Evolutionary conservation across 2,329 filamentous ascomycete genomes (phyloP).

Genomic region (Penicillium sp.): DNA sequence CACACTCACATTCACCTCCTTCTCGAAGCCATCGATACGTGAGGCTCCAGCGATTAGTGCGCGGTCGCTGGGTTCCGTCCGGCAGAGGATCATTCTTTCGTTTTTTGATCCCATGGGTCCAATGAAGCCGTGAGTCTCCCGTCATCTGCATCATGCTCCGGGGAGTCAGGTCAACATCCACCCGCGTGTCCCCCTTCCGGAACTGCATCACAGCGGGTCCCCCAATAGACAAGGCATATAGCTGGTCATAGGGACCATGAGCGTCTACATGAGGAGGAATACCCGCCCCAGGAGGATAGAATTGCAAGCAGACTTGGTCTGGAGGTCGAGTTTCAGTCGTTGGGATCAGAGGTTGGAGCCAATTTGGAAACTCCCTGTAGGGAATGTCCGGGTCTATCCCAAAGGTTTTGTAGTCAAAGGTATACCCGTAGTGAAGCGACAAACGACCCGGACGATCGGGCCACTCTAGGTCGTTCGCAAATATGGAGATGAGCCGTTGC

Average conservation of each 20-base stretch:
- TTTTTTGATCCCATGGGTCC: conserved; percentile 52
- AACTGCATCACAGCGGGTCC: conserved; percentile 30
- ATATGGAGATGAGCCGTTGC: conserved; percentile 39
- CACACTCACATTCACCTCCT: conserved; percentile 45
- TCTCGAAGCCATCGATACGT: conserved; percentile 51
- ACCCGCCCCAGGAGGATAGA: conserved; percentile 55
- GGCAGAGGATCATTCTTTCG: conserved; percentile 47
- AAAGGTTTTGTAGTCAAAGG: conserved; percentile 55
- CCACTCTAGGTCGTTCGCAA: conserved; percentile 45
- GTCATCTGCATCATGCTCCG: conserved; percentile 50
- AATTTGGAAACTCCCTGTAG: conserved; percentile 48
- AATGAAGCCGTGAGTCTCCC: conserved; percentile 48
- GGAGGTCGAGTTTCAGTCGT: conserved; percentile 41
- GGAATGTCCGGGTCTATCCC: conserved; percentile 48
- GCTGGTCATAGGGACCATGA: conserved; percentile 42
- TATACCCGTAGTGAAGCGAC: conserved; percentile 53
- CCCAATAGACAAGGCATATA: conserved; percentile 31
- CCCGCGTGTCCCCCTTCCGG: conserved; percentile 23
- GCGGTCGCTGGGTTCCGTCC: conserved; percentile 42
- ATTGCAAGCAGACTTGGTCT: conserved; percentile 56
- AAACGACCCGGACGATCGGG: conserved; percentile 43
- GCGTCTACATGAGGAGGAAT: conserved; percentile 59
- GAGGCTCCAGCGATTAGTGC: conserved; percentile 49
- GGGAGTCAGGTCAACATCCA: conserved; percentile 45
- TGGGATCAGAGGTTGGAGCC: conserved; percentile 47